A percentile compares a stretch with the other conserved stretches of the same genome.
These are phyloP conservation scores for Cutaneotrichosporon arboriforme DNA, from an alignment of 1,284 basidiomycete genomes.

Conservation along the genomic window DNA sequence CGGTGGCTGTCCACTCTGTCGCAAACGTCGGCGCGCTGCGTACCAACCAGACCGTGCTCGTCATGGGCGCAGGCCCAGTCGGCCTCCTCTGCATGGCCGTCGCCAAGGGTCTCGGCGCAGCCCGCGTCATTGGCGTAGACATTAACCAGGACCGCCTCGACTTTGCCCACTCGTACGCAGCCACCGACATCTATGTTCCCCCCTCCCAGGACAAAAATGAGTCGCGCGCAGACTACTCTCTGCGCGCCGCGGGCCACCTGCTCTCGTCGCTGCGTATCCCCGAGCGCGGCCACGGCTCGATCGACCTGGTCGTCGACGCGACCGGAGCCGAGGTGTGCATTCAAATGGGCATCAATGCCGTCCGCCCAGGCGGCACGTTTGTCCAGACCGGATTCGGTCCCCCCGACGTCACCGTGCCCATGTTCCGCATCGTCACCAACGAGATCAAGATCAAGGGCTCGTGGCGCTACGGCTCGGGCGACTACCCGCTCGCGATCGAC, in stretches of 20 bases:
- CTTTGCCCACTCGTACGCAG: conserved; percentile 83
- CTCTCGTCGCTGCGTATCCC: conserved; percentile 48
- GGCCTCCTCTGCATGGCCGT: conserved; percentile 89
- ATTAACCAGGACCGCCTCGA: conserved; percentile 74
- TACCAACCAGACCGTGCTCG: conserved; percentile 64
- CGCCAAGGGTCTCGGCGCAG: conserved; percentile 79
- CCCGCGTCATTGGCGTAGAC: conserved; percentile 72
- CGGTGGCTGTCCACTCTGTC: conserved; percentile 85
- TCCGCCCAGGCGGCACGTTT: conserved; percentile 52
- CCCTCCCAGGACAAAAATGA: conserved; percentile 25
- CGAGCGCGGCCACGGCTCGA: conserved; percentile 49
- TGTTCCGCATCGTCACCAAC: conserved; percentile 41
- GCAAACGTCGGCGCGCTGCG: conserved; percentile 68
- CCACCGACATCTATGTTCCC: conserved; percentile 70
- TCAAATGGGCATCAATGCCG: conserved; percentile 55
- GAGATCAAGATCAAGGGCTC: conserved; percentile 45
- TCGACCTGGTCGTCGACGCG: conserved; percentile 59
- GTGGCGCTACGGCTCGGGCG: conserved; percentile 45
- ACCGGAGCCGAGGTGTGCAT: conserved; percentile 61
- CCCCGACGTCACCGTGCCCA: conserved; percentile 43
- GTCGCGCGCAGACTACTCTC: conserved; percentile 54
- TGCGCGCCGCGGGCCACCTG: conserved; percentile 49
- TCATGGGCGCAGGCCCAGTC: conserved; percentile 87
- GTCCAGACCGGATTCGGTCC: conserved; percentile 46
- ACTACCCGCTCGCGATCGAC: conserved; percentile 52